phyloP scores from a whole-genome alignment of 2,329 filamentous ascomycete genomes.

The Phaeophleospora eucalypticola region DNA sequence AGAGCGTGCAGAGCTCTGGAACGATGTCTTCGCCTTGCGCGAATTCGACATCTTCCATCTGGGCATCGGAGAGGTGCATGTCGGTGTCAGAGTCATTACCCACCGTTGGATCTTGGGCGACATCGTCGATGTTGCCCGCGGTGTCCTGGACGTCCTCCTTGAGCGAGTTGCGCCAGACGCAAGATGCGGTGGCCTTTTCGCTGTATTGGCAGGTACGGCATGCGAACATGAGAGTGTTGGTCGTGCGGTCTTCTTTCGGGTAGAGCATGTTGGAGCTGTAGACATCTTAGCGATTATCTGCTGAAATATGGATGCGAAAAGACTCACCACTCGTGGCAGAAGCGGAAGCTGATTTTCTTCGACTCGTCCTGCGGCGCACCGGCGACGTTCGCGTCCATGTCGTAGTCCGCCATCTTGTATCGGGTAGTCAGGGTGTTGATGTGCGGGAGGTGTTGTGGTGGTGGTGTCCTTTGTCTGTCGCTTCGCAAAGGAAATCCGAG shows the following conservation, averaged over 20 bases:
- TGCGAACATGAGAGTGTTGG: slow-evolving; percentile 84
- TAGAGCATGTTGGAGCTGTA: slow-evolving; percentile 90
- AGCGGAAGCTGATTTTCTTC: slow-evolving; percentile 89
- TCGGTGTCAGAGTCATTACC: slow-evolving; percentile 48
- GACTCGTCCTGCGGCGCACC: slow-evolving; percentile 36
- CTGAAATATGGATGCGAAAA: background rate
- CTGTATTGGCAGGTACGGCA: slow-evolving; percentile 94
- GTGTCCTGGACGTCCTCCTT: slow-evolving; percentile 90
- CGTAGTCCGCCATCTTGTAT: slow-evolving; percentile 23
- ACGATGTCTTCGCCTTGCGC: slow-evolving; percentile 26
- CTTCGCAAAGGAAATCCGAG: no score
- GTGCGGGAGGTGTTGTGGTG: background rate
- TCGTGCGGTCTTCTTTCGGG: slow-evolving; percentile 85
- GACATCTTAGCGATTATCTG: slow-evolving; percentile 9
- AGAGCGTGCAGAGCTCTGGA: slow-evolving; percentile 54
- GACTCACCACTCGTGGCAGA: slow-evolving; percentile 86
- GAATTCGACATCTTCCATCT: slow-evolving; percentile 24
- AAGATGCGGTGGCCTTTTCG: slow-evolving; percentile 79
- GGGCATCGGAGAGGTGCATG: slow-evolving; percentile 14
- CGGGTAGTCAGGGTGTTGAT: background rate
- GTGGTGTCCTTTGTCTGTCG: background rate
- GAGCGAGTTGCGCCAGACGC: slow-evolving; percentile 92
- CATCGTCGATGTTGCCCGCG: slow-evolving; percentile 94
- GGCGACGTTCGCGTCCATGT: slow-evolving; percentile 37
- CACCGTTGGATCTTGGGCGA: slow-evolving; percentile 97